These are phyloP conservation scores for Quercus berberidifolia DNA, from an alignment of 306 rosid genomes.

Conservation along the genomic window DNA sequence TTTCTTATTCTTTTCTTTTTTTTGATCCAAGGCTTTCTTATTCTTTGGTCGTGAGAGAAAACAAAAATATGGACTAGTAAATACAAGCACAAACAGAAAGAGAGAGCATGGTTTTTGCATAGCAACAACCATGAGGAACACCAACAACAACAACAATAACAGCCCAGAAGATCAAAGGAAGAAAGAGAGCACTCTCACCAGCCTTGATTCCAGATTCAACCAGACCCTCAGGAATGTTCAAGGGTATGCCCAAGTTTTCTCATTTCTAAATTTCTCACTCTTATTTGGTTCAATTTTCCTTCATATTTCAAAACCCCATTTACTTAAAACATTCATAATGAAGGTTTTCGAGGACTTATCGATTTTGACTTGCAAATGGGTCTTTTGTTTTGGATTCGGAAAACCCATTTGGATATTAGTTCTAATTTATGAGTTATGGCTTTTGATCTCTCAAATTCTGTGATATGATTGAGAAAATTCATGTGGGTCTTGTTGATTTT, in stretches of 20 bases:
- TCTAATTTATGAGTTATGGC: slow-evolving; percentile 2
- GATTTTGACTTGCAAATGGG: slow-evolving; percentile 18
- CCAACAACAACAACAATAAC: slow-evolving; percentile 23
- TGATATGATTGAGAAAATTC: slow-evolving; percentile 1
- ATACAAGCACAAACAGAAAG: background rate
- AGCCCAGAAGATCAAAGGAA: slow-evolving; percentile 40
- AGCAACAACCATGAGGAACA: slow-evolving; percentile 63
- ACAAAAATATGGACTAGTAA: background rate
- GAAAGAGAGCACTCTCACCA: slow-evolving; percentile 46
- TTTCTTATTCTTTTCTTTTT: background rate
- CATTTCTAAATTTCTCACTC: slow-evolving; percentile 7
- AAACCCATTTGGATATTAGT: slow-evolving; percentile 3
- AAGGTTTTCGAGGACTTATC: background rate
- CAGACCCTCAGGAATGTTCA: slow-evolving; percentile 94
- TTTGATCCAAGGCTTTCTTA: background rate
- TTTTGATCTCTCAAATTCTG: slow-evolving; percentile 23
- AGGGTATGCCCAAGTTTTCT: slow-evolving; percentile 44
- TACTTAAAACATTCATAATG: background rate
- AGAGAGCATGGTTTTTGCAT: slow-evolving; percentile 16
- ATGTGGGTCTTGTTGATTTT: slow-evolving; percentile 15
- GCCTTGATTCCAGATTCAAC: slow-evolving; percentile 73
- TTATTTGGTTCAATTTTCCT: slow-evolving; percentile 8
- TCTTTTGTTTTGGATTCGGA: slow-evolving; percentile 6
- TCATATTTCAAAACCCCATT: slow-evolving; percentile 22
- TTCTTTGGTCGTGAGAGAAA: background rate